A percentile compares a stretch with the other conserved stretches of the same genome.
These are phyloP conservation scores for Polytrichum formosum DNA, from an alignment of 225 moss, liverwort and hornwort species.

Conservation along the genomic window DNA sequence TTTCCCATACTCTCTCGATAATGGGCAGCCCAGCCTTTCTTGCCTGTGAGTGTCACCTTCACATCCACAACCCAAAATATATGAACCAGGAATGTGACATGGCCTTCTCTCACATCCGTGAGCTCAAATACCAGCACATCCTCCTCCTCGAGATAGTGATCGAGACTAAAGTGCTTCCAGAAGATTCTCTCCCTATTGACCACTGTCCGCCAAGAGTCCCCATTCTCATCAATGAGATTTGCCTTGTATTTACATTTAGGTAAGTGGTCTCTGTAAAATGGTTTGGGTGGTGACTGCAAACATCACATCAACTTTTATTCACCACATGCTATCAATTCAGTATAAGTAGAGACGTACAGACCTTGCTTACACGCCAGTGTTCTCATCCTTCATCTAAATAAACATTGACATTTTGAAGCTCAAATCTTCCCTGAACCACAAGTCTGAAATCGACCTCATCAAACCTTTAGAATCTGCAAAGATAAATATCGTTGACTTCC, in stretches of 20 bases:
- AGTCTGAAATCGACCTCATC: no score
- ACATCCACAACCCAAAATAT: conserved; percentile 38
- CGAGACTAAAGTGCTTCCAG: conserved; percentile 41
- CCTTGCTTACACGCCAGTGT: no score
- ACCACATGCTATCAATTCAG: neutral
- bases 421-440: neutral
- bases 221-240: conserved; percentile 17
- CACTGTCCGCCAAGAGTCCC: conserved; percentile 18
- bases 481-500: no score
- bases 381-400: no score
- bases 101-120: conserved; percentile 7
- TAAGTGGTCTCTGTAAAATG: conserved; percentile 19
- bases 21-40: conserved; percentile 17
- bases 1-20: conserved; percentile 12
- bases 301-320: neutral
- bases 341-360: neutral
- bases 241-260: conserved; percentile 8
- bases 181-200: conserved; percentile 20
- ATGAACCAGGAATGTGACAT: conserved; percentile 24
- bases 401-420: neutral
- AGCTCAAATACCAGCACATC: conserved; percentile 30
- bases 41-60: conserved; percentile 13
- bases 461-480: no score
- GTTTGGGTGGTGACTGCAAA: conserved; percentile 20
- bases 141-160: conserved; percentile 39